Conservation (phyloP, 2,329 filamentous ascomycete genomes). For the Eutypella sp. region DNA sequence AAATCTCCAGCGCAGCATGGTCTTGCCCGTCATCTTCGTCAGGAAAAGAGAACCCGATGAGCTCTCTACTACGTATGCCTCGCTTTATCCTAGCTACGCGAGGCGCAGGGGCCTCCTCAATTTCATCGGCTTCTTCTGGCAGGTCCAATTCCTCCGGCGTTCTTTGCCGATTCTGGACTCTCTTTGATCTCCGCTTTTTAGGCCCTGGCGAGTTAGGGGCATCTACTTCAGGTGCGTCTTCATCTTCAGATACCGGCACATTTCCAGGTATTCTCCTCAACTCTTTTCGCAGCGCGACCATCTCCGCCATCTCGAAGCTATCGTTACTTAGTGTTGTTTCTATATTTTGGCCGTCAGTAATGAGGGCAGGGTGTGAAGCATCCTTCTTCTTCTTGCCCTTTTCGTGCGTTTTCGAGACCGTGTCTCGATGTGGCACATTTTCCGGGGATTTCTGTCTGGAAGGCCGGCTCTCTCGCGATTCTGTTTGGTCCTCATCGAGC, state of each 20-base stretch:
- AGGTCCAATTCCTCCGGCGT: background rate
- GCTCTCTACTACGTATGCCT: conserved; percentile 25
- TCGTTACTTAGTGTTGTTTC: background rate
- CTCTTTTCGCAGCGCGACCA: background rate
- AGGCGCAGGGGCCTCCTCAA: conserved; percentile 16
- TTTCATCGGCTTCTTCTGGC: conserved; percentile 1
- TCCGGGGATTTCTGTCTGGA: background rate
- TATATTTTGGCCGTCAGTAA: background rate
- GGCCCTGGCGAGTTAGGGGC: background rate
- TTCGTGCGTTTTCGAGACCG: background rate
- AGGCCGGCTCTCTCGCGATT: background rate
- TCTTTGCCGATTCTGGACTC: too few relatives aligned
- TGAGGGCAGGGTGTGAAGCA: background rate
- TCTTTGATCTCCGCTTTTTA: conserved; percentile 5
- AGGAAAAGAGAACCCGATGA: conserved; percentile 25
- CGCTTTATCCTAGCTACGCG: conserved; percentile 23
- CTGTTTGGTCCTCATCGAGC: background rate
- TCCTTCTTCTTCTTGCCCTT: background rate
- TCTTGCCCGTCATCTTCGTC: conserved; percentile 13
- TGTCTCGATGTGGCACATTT: background rate
- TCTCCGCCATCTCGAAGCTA: background rate
- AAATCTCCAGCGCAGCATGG: background rate
- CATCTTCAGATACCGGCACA: background rate
- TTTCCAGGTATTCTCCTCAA: background rate
- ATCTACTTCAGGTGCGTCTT: background rate